A percentile compares a stretch with the other conserved stretches of the same genome.
These are phyloP conservation scores for Agaricus sinodeliciosus DNA, from an alignment of 768 basidiomycete species.

Conservation along the genomic window DNA sequence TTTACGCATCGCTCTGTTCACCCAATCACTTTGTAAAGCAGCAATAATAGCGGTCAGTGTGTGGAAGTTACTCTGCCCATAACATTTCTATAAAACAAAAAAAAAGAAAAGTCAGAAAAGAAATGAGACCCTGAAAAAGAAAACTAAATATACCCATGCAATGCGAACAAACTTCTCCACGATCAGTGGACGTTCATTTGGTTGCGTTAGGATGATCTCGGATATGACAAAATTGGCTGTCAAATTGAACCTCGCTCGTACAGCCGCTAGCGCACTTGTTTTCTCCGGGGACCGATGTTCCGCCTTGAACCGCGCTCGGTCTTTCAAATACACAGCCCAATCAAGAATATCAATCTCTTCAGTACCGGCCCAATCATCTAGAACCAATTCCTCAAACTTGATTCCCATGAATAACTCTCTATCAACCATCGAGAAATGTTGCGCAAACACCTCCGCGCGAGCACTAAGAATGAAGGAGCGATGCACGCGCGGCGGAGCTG, in stretches of 20 bases:
- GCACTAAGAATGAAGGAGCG: constrained; percentile 68
- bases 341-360: constrained; percentile 68
- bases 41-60: constrained; percentile 75
- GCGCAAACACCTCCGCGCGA: constrained; percentile 56
- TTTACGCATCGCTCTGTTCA: constrained; percentile 59
- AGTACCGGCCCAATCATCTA: constrained; percentile 60
- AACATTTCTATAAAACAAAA: constrained; percentile 58
- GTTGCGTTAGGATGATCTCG: constrained; percentile 74
- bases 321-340: constrained; percentile 79
- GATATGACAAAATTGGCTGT: constrained; percentile 75
- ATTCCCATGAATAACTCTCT: constrained; percentile 79
- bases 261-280: constrained; percentile 65
- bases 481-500: constrained; percentile 37
- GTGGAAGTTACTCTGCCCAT: constrained; percentile 69
- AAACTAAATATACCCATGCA: constrained; percentile 58
- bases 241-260: constrained; percentile 80
- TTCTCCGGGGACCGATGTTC: constrained; percentile 52
- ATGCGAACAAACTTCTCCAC: constrained; percentile 79
- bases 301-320: constrained; percentile 60
- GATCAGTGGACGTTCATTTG: constrained; percentile 54
- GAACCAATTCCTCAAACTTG: constrained; percentile 84
- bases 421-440: constrained; percentile 85
- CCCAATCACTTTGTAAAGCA: constrained; percentile 66
- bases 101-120: not conserved
- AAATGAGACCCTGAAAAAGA: not conserved